Evolutionary conservation across 768 basidiomycete genomes (phyloP).

Genomic region (Boletus coccyginus): DNA sequence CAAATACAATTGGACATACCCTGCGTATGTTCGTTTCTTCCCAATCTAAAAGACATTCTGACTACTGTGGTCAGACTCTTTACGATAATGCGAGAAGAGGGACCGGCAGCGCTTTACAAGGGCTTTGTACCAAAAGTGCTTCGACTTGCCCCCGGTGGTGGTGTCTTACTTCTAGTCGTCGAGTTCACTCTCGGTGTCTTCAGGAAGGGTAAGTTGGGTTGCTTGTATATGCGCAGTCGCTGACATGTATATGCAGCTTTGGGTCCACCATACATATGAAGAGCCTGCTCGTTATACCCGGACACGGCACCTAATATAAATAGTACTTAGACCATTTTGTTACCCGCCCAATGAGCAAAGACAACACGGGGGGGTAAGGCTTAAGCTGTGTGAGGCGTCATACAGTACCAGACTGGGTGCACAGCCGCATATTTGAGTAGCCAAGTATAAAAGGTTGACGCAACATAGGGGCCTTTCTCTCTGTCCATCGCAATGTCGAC

Average conservation of each 20-base stretch:
- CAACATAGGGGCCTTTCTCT: constrained; percentile 20
- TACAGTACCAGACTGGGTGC: not conserved
- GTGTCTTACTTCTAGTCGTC: constrained; percentile 90
- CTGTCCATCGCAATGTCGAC: constrained; percentile 26
- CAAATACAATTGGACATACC: constrained; percentile 96
- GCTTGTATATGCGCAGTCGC: not conserved
- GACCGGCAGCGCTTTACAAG: constrained; percentile 83
- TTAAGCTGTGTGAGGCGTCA: not conserved
- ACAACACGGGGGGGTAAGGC: not conserved
- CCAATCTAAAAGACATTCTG: not conserved
- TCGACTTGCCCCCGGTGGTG: constrained; percentile 92
- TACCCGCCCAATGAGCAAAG: not conserved
- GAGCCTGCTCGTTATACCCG: not conserved
- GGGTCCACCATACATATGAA: constrained; percentile 34
- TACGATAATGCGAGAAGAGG: constrained; percentile 85
- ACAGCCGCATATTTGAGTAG: constrained; percentile 12
- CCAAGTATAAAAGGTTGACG: constrained; percentile 11
- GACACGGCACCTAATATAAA: not conserved
- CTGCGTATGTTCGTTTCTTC: constrained; percentile 45
- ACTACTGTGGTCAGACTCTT: constrained; percentile 41
- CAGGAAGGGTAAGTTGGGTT: constrained; percentile 51
- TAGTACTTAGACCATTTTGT: not conserved
- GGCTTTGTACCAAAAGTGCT: constrained; percentile 96
- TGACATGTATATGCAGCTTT: constrained; percentile 19
- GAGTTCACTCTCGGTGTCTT: constrained; percentile 80